These are phyloP conservation scores for Kregervanrija fluxuum DNA, from an alignment of 805 yeast species.

Conservation along the genomic window DNA sequence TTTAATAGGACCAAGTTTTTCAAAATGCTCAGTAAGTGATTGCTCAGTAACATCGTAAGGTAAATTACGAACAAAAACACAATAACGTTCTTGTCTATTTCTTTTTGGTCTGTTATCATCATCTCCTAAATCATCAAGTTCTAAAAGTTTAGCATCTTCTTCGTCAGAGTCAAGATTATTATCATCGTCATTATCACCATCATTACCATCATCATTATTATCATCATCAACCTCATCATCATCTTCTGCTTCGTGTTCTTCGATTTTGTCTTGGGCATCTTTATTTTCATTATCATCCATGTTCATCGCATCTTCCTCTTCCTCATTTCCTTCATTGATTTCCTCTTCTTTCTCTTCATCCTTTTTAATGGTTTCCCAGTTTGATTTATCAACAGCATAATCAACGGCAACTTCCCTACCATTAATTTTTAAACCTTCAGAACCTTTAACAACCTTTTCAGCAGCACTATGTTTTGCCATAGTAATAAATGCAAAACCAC, in stretches of 20 bases:
- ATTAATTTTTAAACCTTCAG: conserved; percentile 69
- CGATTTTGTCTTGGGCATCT: conserved; percentile 26
- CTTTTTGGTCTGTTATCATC: conserved; percentile 33
- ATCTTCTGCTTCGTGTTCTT: conserved; percentile 20
- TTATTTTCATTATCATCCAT: conserved; percentile 26
- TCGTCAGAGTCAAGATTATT: conserved; percentile 13
- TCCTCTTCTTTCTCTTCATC: conserved; percentile 35
- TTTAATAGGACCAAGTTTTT: conserved; percentile 76
- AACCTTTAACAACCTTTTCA: conserved; percentile 68
- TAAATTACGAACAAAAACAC: conserved; percentile 83
- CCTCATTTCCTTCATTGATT: conserved; percentile 31
- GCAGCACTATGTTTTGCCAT: conserved; percentile 79
- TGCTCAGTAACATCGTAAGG: conserved; percentile 93
- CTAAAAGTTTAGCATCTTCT: conserved; percentile 25
- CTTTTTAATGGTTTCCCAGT: conserved; percentile 61
- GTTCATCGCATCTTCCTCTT: conserved; percentile 30
- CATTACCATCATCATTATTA: conserved; percentile 26
- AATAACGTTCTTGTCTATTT: conserved; percentile 61
- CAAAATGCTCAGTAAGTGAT: conserved; percentile 67
- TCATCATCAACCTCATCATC: conserved; percentile 23
- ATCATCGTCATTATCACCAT: conserved; percentile 2
- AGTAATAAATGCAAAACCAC: conserved; percentile 92
- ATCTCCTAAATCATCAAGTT: conserved; percentile 20
- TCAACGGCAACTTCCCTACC: conserved; percentile 93
- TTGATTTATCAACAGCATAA: conserved; percentile 81